Evolutionary conservation across 2,329 filamentous ascomycete genomes (phyloP), one percentile per base, ranked within the genome.

Genomic region (Penicillium crustosum): DNA sequence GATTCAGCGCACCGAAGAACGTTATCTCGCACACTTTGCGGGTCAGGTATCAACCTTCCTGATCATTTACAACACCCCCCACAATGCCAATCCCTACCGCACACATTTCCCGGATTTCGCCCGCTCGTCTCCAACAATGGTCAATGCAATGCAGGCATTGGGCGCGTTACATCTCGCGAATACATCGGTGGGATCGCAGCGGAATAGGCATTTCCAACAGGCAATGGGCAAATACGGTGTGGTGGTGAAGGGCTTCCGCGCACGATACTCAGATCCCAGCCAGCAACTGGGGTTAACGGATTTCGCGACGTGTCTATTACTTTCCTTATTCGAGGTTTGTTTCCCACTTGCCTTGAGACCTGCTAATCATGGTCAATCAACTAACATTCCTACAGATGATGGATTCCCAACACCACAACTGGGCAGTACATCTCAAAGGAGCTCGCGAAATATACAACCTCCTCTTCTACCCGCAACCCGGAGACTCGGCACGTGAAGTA

Each of bases 121-220:
- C 3, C 69, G 61, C 33, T 70, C 70, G 2, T 74, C 69, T 6
- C 68, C 70, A 2, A 72, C 73, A 7, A 72, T 75, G 66, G 66
- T 68, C 19, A 70, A 67, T 50, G 72, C 73, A 17, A 77, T 77
- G 75, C 69, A 75, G 56, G 74, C 75, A 19, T 60, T 77, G 27
- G 75, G 74, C 10, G 75, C 75, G 29, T 69, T 77, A 53, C 75
- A 77, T 57, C 65, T 76, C n/a, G 72, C 74, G n/a, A 75, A 75
- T 39, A 73, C 75, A 1, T 72, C 74, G 1, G 56, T 58, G 2
- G 69, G 70, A 1, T 63, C 65, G 15, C 62, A 75, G 42, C 71
- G 70, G 35, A 70, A 69, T 49, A 56, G 61, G 8, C 74, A 77
- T 62, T 71, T 75, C 36, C 70, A 75, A 44, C 67, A 74, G 31